These are phyloP conservation scores for Porodaedalea pini DNA, from an alignment of 1,284 basidiomycete genomes.

Conservation along the genomic window DNA sequence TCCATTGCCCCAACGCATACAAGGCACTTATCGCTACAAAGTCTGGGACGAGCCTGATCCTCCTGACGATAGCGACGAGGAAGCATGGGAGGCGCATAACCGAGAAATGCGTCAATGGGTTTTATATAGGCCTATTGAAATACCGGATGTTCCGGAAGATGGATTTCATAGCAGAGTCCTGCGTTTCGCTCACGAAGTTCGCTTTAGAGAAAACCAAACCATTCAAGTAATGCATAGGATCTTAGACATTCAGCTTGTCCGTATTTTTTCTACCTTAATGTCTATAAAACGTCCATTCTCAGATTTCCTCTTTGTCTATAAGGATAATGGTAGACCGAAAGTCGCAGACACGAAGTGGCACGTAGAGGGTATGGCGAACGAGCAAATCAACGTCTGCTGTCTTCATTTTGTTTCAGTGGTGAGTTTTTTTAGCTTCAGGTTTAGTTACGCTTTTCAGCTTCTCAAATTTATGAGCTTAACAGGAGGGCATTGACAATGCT, in stretches of 20 bases:
- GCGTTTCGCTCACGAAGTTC: constrained; percentile 34
- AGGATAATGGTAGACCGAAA: constrained; percentile 39
- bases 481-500: constrained; percentile 36
- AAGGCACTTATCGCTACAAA: constrained; percentile 38
- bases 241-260: constrained; percentile 41
- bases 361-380: constrained; percentile 55
- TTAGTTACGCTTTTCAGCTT: background rate
- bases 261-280: constrained; percentile 19
- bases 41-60: constrained; percentile 48
- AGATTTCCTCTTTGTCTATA: constrained; percentile 7
- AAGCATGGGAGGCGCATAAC: constrained; percentile 42
- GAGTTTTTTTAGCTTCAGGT: constrained; percentile 18
- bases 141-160: constrained; percentile 42
- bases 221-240: constrained; percentile 47
- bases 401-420: constrained; percentile 43
- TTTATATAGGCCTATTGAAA: constrained; percentile 38
- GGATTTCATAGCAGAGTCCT: constrained; percentile 44
- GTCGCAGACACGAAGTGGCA: constrained; percentile 46
- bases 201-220: constrained; percentile 33
- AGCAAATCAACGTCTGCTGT: constrained; percentile 47
- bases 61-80: constrained; percentile 46
- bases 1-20: constrained; percentile 40
- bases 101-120: constrained; percentile 41
- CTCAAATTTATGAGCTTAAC: background rate
- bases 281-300: background rate